These are phyloP conservation scores for Schizosaccharomyces cryophilus DNA, from an alignment of 805 yeast species.

Conservation along the genomic window DNA sequence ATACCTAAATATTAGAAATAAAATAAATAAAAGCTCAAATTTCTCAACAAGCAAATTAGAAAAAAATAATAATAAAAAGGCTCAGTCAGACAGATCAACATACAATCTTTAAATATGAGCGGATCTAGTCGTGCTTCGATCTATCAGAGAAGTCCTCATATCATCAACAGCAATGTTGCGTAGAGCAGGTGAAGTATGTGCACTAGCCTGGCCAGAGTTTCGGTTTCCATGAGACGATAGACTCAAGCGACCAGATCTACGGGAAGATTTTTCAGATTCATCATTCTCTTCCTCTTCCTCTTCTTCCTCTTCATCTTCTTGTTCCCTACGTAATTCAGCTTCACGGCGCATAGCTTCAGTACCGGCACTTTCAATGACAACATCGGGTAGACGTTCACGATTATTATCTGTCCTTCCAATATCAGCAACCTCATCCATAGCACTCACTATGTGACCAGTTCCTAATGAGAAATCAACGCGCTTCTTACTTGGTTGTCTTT, in stretches of 20 bases:
- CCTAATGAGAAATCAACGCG: conserved; percentile 2
- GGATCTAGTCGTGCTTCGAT: neutral
- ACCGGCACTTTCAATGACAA: neutral
- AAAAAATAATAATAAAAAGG: neutral
- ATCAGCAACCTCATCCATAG: neutral
- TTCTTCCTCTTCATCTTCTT: neutral
- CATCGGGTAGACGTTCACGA: neutral
- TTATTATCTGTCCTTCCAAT: neutral
- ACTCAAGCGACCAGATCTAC: neutral
- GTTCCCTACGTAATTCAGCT: neutral
- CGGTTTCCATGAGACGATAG: neutral
- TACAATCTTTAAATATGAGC: neutral
- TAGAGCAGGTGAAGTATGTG: neutral
- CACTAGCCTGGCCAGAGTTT: neutral
- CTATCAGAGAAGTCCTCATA: neutral
- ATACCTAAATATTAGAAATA: too few species aligned
- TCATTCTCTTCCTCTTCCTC: neutral
- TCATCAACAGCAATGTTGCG: neutral
- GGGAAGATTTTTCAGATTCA: neutral
- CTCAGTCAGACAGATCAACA: neutral
- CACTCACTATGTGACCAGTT: neutral
- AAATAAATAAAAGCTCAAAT: too few species aligned
- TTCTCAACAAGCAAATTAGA: neutral
- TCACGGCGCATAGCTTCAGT: neutral
- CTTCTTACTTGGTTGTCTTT: neutral